phyloP scores from a whole-genome alignment of 106 monocot species.

The Chionographis japonica region DNA sequence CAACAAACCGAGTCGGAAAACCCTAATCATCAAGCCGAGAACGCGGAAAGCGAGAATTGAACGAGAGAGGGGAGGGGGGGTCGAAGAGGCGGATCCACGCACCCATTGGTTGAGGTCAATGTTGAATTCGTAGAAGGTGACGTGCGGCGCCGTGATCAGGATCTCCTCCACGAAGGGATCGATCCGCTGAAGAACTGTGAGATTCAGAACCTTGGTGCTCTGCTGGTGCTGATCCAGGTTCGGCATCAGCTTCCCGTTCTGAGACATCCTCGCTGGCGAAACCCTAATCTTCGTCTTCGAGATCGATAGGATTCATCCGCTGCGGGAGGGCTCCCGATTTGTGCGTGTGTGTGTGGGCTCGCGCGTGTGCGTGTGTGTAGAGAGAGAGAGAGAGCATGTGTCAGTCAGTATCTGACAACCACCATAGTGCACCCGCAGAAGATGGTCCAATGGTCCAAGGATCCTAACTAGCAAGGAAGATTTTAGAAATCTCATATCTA shows the following conservation, averaged over 20 bases:
- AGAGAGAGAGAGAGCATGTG: too few relatives aligned
- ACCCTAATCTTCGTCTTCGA: not conserved
- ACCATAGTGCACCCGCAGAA: too few relatives aligned
- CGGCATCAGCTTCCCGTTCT: constrained; percentile 20
- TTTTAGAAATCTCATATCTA: too few relatives aligned
- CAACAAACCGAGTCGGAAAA: not conserved
- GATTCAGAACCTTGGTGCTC: constrained; percentile 45
- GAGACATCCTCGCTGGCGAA: not conserved
- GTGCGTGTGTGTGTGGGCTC: too few relatives aligned
- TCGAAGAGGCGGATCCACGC: not conserved
- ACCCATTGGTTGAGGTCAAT: constrained; percentile 55
- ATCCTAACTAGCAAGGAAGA: too few relatives aligned
- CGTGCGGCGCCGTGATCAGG: constrained; percentile 45
- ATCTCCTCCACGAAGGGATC: constrained; percentile 55
- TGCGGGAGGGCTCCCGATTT: too few relatives aligned
- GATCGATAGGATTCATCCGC: too few relatives aligned
- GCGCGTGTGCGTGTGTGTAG: too few relatives aligned
- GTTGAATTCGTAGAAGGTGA: constrained; percentile 52
- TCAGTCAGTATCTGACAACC: too few relatives aligned
- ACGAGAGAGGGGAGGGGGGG: too few relatives aligned
- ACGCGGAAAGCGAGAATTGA: not conserved
- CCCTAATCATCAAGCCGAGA: not conserved
- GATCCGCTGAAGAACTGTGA: constrained; percentile 47
- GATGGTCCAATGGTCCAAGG: too few relatives aligned
- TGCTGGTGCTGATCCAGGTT: constrained; percentile 25